These are phyloP conservation scores for Clarireedia homoeocarpa DNA, from an alignment of 2,329 filamentous ascomycete genomes.

Conservation along the genomic window DNA sequence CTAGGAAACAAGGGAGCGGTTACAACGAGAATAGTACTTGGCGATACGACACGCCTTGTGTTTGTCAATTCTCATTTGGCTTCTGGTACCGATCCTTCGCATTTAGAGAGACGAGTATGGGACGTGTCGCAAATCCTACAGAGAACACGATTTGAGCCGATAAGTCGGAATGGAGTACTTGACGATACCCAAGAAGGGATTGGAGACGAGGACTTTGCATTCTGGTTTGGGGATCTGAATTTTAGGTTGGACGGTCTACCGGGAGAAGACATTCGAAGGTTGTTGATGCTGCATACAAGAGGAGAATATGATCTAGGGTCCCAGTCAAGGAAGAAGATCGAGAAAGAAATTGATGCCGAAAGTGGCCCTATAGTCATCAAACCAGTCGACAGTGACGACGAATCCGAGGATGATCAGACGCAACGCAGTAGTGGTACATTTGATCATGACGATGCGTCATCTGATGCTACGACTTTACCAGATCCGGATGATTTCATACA, in stretches of 20 bases:
- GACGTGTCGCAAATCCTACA: conserved; percentile 72
- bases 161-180: conserved; percentile 56
- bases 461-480: conserved; percentile 36
- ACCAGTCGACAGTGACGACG: conserved; percentile 38
- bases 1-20: conserved; percentile 96
- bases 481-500: conserved; percentile 59
- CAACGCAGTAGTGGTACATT: conserved; percentile 17
- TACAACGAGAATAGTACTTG: conserved; percentile 71
- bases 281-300: conserved; percentile 74
- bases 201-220: conserved; percentile 86
- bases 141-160: conserved; percentile 70
- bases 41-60: conserved; percentile 80
- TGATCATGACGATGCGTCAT: conserved; percentile 31
- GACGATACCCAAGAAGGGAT: conserved; percentile 62
- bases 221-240: conserved; percentile 96
- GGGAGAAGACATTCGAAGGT: conserved; percentile 78
- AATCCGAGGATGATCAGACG: conserved; percentile 30
- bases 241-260: conserved; percentile 85
- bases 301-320: conserved; percentile 63
- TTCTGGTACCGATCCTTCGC: conserved; percentile 70
- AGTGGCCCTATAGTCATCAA: conserved; percentile 43
- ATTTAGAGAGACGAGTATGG: conserved; percentile 78
- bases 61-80: conserved; percentile 91
- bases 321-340: conserved; percentile 25
- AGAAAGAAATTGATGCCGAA: conserved; percentile 35